Evolutionary conservation across 2,329 filamentous ascomycete species (phyloP), one percentile per base, ranked within the genome.

Genomic region (Nothomitra cinnamomea): DNA sequence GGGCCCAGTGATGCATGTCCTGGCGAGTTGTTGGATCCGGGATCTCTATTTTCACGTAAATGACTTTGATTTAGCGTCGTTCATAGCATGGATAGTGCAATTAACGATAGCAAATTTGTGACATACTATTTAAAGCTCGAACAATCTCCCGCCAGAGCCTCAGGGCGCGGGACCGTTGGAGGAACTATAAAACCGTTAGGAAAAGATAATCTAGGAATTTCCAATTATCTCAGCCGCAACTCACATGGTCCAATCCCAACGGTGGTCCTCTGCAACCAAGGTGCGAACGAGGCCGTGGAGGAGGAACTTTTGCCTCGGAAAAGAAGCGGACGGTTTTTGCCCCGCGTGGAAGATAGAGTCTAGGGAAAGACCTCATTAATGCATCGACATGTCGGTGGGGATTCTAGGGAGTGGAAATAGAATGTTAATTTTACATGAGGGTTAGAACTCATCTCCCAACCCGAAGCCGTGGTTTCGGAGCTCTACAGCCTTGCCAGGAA

Each of bases 1-100:
- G 62, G 4, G 72, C 73, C 58, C 71, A 75, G n/a, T 65, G 61
- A 35, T 65, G 64, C 66, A 75, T 70, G 53, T 75, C 73, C 41
- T 60, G 56, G 28, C 65, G 61, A 3, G 66, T 68, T 1, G 62
- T 57, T 3, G 64, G 63, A 3, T 62, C 58, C 1, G 65, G 66
- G 10, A 68, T 63, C 51, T 62, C 66, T 67, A 19, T 35, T 24
- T 35, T 15, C 43, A 15, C n/a, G 5, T 13, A 25, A 1, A 13
- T 15, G 1, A 1, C 12, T 28, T 28, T 25, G 4, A 48, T 6
- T 28, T 15, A 25, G 43, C 13, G 5, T 15, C 13, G 5, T 19
- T 28, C 3, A 13, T 45, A n/a, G n/a, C n/a, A n/a, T n/a, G n/a
- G n/a, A n/a, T n/a, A n/a, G n/a, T n/a, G n/a, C n/a, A n/a, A n/a